Evolutionary conservation across 2,329 filamentous ascomycete genomes (phyloP).

Genomic region (Talaromyces sp.): DNA sequence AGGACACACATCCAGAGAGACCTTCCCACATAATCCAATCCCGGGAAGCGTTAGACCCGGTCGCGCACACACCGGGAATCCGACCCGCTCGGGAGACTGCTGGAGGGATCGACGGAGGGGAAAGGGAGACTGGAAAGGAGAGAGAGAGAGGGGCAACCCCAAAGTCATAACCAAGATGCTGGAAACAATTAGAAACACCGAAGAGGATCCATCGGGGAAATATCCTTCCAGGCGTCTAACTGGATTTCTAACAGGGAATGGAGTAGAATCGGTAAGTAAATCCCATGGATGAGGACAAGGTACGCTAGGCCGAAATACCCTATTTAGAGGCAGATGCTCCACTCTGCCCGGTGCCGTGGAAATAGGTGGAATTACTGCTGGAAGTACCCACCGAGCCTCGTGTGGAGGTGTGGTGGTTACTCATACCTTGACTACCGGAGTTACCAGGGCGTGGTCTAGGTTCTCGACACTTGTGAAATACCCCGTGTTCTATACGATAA

Average conservation of each 20-base stretch:
- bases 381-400: not conserved
- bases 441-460: too few species aligned
- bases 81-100: constrained; percentile 3
- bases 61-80: constrained; percentile 1
- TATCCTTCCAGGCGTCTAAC: not conserved
- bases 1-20: not conserved
- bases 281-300: constrained; percentile 1
- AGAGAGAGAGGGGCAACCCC: not conserved
- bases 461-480: too few species aligned
- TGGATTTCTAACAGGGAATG: not conserved
- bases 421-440: too few species aligned
- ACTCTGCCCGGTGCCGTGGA: constrained; percentile 14
- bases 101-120: constrained; percentile 15
- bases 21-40: not conserved
- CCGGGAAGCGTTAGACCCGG: not conserved
- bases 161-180: too few species aligned
- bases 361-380: constrained; percentile 5
- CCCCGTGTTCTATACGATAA: too few species aligned
- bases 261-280: not conserved
- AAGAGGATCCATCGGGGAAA: not conserved
- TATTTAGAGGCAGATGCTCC: constrained; percentile 6
- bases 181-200: not conserved
- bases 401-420: not conserved
- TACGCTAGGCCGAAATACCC: constrained; percentile 10
- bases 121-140: not conserved